These are phyloP conservation scores for Lactarius hatsudake DNA, from an alignment of 768 basidiomycete genomes.

Conservation along the genomic window DNA sequence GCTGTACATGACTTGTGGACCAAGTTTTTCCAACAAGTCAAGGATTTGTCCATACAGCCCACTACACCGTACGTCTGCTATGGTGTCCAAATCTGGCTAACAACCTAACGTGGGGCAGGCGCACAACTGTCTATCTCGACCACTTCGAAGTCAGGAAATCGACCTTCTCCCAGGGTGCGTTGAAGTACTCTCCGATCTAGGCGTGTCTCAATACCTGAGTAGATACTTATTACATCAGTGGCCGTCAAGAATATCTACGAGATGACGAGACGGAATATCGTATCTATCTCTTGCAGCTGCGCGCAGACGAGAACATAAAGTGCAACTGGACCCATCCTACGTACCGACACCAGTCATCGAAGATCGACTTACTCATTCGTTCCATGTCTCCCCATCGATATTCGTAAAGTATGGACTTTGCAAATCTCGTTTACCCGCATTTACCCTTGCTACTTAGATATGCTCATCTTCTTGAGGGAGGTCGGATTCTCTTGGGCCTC, in stretches of 20 bases:
- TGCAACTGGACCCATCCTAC: constrained; percentile 8
- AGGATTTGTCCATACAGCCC: not conserved
- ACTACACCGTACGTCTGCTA: not conserved
- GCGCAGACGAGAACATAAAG: constrained; percentile 8
- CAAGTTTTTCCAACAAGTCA: not conserved
- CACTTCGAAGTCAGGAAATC: not conserved
- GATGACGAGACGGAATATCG: not conserved
- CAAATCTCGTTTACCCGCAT: too few species aligned
- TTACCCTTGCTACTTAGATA: not conserved
- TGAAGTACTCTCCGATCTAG: too few species aligned
- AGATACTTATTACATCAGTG: constrained; percentile 4
- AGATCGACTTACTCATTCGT: not conserved
- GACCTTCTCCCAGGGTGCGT: not conserved
- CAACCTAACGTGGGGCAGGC: not conserved
- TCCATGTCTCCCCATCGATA: not conserved
- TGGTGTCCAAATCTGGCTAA: not conserved
- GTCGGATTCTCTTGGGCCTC: not conserved
- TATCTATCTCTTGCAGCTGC: not conserved
- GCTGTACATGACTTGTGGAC: not conserved
- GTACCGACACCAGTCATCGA: constrained; percentile 3
- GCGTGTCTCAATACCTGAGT: not conserved
- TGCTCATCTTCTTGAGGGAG: constrained; percentile 8
- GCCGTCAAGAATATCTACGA: not conserved
- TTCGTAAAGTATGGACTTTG: not conserved
- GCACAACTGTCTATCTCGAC: not conserved